Conservation (phyloP, 345 rosid genomes). For the Luvunga scandens region DNA sequence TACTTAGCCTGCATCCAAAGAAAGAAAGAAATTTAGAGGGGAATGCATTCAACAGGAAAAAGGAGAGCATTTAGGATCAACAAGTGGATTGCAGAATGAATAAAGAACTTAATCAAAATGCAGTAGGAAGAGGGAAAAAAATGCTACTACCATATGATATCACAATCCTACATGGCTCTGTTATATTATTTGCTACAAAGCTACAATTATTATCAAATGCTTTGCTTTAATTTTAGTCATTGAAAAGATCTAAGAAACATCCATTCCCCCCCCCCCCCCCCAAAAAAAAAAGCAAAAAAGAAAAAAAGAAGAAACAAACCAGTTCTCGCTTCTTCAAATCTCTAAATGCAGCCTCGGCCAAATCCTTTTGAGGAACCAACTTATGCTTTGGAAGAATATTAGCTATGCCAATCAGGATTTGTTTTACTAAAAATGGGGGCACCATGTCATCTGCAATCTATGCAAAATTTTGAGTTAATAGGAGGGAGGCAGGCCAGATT, state of each 20-base stretch:
- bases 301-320: constrained; percentile 37
- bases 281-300: background rate
- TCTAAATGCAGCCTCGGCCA: constrained; percentile 77
- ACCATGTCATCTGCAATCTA: constrained; percentile 90
- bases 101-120: background rate
- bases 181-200: too few species aligned
- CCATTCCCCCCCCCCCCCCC: too few species aligned
- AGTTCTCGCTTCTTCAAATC: constrained; percentile 55
- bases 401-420: constrained; percentile 69
- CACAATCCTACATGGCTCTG: background rate
- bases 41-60: background rate
- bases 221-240: background rate
- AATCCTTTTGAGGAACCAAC: constrained; percentile 85
- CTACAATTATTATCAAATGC: background rate
- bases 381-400: constrained; percentile 70
- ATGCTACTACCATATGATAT: background rate
- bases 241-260: constrained; percentile 13
- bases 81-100: background rate
- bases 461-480: constrained; percentile 12
- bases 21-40: background rate
- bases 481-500: constrained; percentile 3
- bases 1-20: constrained; percentile 54
- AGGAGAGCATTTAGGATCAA: background rate
- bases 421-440: constrained; percentile 58
- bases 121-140: background rate